A percentile compares a stretch with the other conserved stretches of the same genome.
Evolutionary conservation across 1,284 basidiomycete species (phyloP).

Genomic region (Marasmius fiardii): DNA sequence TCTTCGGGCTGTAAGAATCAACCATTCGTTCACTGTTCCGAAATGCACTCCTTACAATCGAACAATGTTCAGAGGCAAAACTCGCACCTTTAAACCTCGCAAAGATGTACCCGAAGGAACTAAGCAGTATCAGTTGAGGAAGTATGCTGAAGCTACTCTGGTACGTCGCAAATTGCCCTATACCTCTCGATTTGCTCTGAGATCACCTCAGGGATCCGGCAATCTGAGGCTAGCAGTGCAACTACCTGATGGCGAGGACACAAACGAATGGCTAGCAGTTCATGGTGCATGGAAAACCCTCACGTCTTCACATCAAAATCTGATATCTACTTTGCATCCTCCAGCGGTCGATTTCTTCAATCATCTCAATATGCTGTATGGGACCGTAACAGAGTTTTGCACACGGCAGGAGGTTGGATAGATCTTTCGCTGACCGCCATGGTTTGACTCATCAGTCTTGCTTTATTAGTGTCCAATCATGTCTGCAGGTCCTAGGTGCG

Average conservation of each 20-base stretch:
- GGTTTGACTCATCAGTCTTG: constrained; percentile 1
- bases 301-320: neutral
- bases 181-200: neutral
- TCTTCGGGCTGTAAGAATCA: constrained; percentile 73
- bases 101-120: constrained; percentile 95
- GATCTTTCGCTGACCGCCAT: constrained; percentile 13
- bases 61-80: constrained; percentile 65
- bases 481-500: constrained; percentile 93
- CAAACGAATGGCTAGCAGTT: constrained; percentile 95
- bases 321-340: neutral
- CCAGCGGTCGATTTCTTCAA: constrained; percentile 95
- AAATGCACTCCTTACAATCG: neutral
- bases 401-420: constrained; percentile 90
- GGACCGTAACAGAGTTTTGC: constrained; percentile 95
- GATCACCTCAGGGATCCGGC: constrained; percentile 68
- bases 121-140: constrained; percentile 95
- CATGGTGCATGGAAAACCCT: constrained; percentile 65
- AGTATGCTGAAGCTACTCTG: constrained; percentile 95
- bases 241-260: constrained; percentile 91
- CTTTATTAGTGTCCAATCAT: constrained; percentile 86
- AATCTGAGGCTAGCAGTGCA: constrained; percentile 88
- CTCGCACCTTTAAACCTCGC: constrained; percentile 94
- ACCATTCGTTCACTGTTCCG: constrained; percentile 12
- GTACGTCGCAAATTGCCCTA: constrained; percentile 40
- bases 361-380: constrained; percentile 94